Evolutionary conservation across 805 yeast genomes (phyloP), one percentile per base, ranked within the genome.

Genomic region (Wickerhamiella nectarea): DNA sequence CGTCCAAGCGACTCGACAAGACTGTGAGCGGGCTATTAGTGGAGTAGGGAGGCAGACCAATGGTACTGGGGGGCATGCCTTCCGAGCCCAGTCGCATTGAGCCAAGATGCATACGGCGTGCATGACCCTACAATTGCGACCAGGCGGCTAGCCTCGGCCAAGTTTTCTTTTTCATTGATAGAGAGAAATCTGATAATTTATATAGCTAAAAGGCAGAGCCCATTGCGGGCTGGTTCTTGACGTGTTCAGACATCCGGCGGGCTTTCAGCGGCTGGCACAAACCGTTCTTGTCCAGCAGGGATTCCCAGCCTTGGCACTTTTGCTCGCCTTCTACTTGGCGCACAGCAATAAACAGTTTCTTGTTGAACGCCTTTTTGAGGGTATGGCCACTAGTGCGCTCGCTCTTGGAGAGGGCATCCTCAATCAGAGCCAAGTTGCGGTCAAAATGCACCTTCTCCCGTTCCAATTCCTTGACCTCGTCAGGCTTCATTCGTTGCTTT

Each of bases 351-450:
- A 54, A 34, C 18, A 52, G 50, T 50, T 54, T 52, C 54, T 54
- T 52, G 43, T 46, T 47, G 43, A 46, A 51, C 15, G 54, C 56
- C 49, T 52, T 52, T 51, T 51, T 51, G 36, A 53, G 44, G 31
- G 56, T 53, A 20, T 52, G 54, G 38, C 56, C 56, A 35, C 46
- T 46, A n/a, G 56, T 53, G 28, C 48, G 46, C 46, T 53, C 56
- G 19, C 48, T 36, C 48, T 53, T 53, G 38, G 52, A 37, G 41
- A 49, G 20, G 8, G 54, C 55, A 24, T 53, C 56, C 33, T 52
- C 55, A 9, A 53, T 34, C 4, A 48, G 47, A 29, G 51, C 50
- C 37, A 44, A 33, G 45, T 53, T 47, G 11, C 50, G 45, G 25
- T 50, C 41, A 33, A 20, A 47, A 41, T 46, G 46, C 28, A 43